Evolutionary conservation across 1,139 yeast genomes (phyloP).

Genomic region (Suzukiozyma palmioleophila): DNA sequence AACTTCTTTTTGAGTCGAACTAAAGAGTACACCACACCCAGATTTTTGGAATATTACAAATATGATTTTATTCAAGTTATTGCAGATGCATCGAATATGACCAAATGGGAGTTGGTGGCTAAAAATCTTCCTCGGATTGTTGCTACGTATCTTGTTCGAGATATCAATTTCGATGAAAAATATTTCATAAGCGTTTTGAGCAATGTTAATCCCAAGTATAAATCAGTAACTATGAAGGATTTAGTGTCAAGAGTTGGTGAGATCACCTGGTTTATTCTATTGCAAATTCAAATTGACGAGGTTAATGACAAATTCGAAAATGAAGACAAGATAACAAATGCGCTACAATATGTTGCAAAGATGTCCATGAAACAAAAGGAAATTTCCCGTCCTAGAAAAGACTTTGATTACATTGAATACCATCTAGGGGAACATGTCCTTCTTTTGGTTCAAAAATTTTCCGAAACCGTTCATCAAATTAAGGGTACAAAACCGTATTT

Average conservation of each 20-base stretch:
- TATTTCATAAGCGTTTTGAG: conserved; percentile 52
- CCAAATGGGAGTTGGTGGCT: conserved; percentile 32
- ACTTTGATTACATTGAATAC: conserved; percentile 20
- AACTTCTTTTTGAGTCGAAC: conserved; percentile 65
- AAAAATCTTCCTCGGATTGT: conserved; percentile 36
- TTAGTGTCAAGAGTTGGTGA: conserved; percentile 44
- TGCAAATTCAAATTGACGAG: conserved; percentile 33
- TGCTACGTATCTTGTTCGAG: conserved; percentile 38
- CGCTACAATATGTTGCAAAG: conserved; percentile 38
- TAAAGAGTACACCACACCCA: conserved; percentile 71
- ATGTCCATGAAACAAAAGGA: conserved; percentile 18
- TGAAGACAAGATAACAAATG: conserved; percentile 29
- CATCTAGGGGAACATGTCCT: conserved; percentile 57
- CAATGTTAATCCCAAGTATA: conserved; percentile 48
- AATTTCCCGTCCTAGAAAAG: conserved; percentile 5
- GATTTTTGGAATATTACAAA: conserved; percentile 61
- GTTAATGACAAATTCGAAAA: conserved; percentile 23
- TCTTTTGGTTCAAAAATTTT: conserved; percentile 73
- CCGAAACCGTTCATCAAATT: conserved; percentile 72
- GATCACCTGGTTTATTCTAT: conserved; percentile 37
- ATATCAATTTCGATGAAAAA: conserved; percentile 38
- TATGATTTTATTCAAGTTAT: conserved; percentile 58
- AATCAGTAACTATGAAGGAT: conserved; percentile 32
- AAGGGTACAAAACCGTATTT: conserved; percentile 67
- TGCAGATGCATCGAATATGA: conserved; percentile 32